These are phyloP conservation scores for Neckera pumila DNA, from an alignment of 225 moss, liverwort and hornwort genomes.

Conservation along the genomic window DNA sequence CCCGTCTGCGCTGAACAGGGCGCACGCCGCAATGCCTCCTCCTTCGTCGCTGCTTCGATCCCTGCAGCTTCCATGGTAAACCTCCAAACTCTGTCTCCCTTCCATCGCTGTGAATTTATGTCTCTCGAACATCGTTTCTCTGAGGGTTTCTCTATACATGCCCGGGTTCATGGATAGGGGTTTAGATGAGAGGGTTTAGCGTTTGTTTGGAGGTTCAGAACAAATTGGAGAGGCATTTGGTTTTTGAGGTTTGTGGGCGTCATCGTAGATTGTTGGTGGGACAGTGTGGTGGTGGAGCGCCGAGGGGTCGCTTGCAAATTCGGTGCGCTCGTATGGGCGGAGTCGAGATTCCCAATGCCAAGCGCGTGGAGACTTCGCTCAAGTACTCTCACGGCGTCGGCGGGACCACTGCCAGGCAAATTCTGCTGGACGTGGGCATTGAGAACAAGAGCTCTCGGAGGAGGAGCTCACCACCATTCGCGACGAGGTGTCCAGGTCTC, in stretches of 20 bases:
- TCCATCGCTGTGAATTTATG: no score
- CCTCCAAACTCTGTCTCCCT: no score
- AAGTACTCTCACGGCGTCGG: constrained; percentile 84
- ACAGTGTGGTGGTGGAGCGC: background rate
- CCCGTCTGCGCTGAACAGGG: no score
- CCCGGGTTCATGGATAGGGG: no score
- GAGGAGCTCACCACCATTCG: constrained; percentile 76
- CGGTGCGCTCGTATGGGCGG: constrained; percentile 88
- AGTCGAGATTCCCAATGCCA: constrained; percentile 73
- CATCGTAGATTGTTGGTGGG: background rate
- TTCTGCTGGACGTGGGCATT: constrained; percentile 67
- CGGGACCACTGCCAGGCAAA: constrained; percentile 61
- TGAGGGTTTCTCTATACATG: no score
- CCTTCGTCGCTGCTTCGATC: no score
- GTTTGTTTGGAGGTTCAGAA: no score
- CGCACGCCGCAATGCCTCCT: no score
- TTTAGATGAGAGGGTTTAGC: no score
- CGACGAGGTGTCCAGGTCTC: constrained; percentile 58
- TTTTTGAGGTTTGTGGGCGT: background rate
- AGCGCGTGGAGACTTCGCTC: constrained; percentile 69
- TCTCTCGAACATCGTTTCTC: no score
- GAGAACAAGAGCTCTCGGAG: constrained; percentile 84
- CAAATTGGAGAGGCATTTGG: no score
- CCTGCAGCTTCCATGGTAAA: no score
- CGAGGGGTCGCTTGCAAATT: constrained; percentile 34